These are phyloP conservation scores for Beauveria rudraprayagi DNA, from an alignment of 2,329 filamentous ascomycete species.

Conservation along the genomic window DNA sequence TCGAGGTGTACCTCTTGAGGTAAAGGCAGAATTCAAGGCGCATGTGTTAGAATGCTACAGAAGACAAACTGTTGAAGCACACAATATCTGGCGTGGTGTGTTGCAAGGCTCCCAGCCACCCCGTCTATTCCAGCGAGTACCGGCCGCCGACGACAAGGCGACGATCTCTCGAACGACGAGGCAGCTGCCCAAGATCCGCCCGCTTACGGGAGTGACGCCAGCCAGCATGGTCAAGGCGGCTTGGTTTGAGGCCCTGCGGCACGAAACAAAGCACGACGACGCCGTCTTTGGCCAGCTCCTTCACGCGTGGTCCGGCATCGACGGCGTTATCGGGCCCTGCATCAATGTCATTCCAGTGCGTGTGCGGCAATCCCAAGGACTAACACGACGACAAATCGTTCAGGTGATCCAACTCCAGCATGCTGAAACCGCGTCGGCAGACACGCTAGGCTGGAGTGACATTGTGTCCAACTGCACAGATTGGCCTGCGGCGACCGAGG, in stretches of 20 bases:
- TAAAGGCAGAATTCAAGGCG: background rate
- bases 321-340: background rate
- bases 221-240: constrained; percentile 4
- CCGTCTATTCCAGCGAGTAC: background rate
- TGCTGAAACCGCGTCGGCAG: background rate
- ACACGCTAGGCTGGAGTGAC: constrained; percentile 3
- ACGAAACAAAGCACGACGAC: background rate
- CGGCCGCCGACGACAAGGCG: background rate
- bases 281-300: constrained; percentile 1
- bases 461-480: background rate
- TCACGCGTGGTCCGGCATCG: background rate
- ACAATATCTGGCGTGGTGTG: background rate
- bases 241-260: background rate
- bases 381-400: background rate
- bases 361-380: background rate
- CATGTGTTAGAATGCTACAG: background rate
- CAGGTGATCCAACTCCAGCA: background rate
- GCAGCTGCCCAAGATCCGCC: background rate
- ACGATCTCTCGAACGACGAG: background rate
- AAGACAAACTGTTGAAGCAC: background rate
- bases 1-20: background rate
- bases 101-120: background rate
- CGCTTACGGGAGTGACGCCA: background rate
- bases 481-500: background rate
- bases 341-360: constrained; percentile 5